A percentile compares a stretch with the other conserved stretches of the same genome.
Evolutionary conservation across 2,329 filamentous ascomycete genomes (phyloP).

Genomic region (Fusarium sp.): DNA sequence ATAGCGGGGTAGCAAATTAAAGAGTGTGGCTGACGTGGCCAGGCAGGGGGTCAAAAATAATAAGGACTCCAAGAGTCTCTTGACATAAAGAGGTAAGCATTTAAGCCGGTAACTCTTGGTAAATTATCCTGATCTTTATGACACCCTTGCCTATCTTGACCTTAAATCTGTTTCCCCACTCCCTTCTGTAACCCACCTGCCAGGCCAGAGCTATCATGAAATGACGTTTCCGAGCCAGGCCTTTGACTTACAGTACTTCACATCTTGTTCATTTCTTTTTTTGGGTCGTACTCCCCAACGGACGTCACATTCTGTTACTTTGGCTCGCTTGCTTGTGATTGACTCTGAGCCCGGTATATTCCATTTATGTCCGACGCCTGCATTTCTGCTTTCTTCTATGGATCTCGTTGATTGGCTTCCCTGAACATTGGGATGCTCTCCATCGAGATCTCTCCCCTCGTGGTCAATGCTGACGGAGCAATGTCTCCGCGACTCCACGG

Average conservation of each 20-base stretch:
- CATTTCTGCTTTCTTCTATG: constrained; percentile 1
- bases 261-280: neutral
- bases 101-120: too few relatives aligned
- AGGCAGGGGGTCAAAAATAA: too few relatives aligned
- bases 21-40: constrained; percentile 39
- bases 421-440: constrained; percentile 9
- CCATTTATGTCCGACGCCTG: constrained; percentile 8
- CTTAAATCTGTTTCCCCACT: too few relatives aligned
- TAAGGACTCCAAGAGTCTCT: too few relatives aligned
- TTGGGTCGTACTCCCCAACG: constrained; percentile 1
- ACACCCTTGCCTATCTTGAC: too few relatives aligned
- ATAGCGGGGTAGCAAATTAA: constrained; percentile 18
- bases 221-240: neutral
- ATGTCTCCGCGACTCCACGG: constrained; percentile 19
- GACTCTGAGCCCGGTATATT: constrained; percentile 5
- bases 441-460: constrained; percentile 41
- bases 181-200: too few relatives aligned
- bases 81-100: too few relatives aligned
- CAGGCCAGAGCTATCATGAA: neutral
- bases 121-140: too few relatives aligned
- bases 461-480: constrained; percentile 32
- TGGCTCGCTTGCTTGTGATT: neutral
- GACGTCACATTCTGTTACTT: neutral
- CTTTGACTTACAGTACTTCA: constrained; percentile 3
- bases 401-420: constrained; percentile 14